Evolutionary conservation across 2,329 filamentous ascomycete genomes (phyloP).

Genomic region (Balansia obtecta): DNA sequence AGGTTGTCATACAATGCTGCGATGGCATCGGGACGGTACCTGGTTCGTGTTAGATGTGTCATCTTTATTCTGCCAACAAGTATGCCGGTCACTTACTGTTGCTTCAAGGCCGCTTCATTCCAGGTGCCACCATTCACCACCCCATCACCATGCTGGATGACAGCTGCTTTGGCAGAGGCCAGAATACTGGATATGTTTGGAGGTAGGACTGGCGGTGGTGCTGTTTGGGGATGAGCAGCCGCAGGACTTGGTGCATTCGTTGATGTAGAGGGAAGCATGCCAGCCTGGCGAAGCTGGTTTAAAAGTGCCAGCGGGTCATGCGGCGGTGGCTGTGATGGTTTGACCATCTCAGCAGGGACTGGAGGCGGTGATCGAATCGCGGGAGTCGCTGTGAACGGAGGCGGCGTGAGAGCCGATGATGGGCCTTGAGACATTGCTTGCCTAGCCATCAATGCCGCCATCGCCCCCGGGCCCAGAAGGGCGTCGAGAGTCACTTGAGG

Average conservation of each 20-base stretch:
- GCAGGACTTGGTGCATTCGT: slow-evolving; percentile 23
- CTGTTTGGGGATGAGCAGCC: slow-evolving; percentile 17
- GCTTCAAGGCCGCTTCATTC: slow-evolving; percentile 55
- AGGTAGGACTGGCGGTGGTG: slow-evolving; percentile 19
- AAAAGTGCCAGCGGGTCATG: slow-evolving; percentile 47
- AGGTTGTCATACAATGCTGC: slow-evolving; percentile 66
- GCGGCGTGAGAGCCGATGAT: slow-evolving; percentile 21
- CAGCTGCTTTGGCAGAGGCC: slow-evolving; percentile 19
- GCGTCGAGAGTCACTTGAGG: slow-evolving; percentile 41
- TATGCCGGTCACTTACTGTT: slow-evolving; percentile 41
- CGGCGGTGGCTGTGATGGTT: slow-evolving; percentile 11
- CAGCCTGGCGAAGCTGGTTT: slow-evolving; percentile 55
- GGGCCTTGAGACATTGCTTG: slow-evolving; percentile 37
- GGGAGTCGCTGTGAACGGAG: slow-evolving; percentile 22
- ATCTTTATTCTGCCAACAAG: slow-evolving; percentile 4
- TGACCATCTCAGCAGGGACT: slow-evolving; percentile 24
- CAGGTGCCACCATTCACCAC: slow-evolving; percentile 43
- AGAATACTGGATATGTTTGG: slow-evolving; percentile 25
- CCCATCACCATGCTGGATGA: slow-evolving; percentile 13
- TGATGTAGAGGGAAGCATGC: slow-evolving; percentile 42
- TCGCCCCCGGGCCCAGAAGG: slow-evolving; percentile 45
- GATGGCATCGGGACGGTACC: slow-evolving; percentile 63
- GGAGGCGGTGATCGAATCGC: slow-evolving; percentile 37
- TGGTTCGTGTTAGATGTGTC: slow-evolving; percentile 3
- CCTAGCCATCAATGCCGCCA: slow-evolving; percentile 46